Percentiles rank a stretch among this genome's conserved stretches.
Conservation (phyloP, 441 rosid species). For the Gossypium davidsonii region DNA sequence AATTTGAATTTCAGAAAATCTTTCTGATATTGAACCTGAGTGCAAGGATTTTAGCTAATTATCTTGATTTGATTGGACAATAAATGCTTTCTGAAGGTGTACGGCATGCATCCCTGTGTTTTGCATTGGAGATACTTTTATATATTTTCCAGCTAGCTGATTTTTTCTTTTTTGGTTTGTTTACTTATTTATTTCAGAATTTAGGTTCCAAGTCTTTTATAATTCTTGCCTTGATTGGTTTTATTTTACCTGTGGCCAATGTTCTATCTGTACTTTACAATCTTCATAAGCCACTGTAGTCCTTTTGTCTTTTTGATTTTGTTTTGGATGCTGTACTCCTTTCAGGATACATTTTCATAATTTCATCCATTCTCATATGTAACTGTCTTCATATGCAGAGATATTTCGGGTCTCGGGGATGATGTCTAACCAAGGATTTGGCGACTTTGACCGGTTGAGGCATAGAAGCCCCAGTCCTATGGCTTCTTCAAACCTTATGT, state of each 20-base stretch:
- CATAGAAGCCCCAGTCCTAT: conserved; percentile 96
- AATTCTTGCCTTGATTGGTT: not conserved
- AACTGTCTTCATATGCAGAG: conserved; percentile 37
- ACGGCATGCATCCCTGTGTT: not conserved
- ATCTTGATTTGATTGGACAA: not conserved
- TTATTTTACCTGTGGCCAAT: not conserved
- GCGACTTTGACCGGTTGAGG: conserved; percentile 74
- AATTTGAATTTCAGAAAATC: not conserved
- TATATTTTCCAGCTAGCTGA: not conserved
- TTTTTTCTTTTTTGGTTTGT: not conserved
- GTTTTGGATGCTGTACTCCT: not conserved
- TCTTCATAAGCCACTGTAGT: not conserved
- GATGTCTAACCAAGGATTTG: conserved; percentile 86
- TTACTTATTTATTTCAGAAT: not conserved
- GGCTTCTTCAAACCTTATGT: conserved; percentile 82
- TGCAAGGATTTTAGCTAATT: not conserved
- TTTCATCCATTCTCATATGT: not conserved
- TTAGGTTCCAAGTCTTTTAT: not conserved
- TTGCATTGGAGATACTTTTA: not conserved
- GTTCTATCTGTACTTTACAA: not conserved
- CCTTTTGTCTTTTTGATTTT: not conserved
- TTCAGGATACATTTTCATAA: not conserved
- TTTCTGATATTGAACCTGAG: not conserved
- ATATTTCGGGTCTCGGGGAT: conserved; percentile 74
- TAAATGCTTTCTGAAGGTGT: not conserved